Conservation (phyloP, 257 asterid species). For the Lantana camara region DNA sequence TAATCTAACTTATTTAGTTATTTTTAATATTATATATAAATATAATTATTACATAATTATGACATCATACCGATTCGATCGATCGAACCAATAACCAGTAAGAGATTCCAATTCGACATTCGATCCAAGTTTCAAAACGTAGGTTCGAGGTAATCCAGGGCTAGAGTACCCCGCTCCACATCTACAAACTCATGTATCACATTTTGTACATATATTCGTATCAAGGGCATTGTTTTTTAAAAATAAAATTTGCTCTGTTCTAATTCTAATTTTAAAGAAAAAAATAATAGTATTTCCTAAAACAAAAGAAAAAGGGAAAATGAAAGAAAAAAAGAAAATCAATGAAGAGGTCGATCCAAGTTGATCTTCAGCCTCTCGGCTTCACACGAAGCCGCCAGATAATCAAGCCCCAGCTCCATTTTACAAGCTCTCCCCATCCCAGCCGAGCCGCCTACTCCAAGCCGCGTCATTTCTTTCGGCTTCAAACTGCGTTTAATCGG, state of each 20-base stretch:
- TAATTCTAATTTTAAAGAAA: no score
- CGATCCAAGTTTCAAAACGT: no score
- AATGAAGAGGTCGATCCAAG: conserved; percentile 31
- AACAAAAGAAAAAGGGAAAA: not conserved
- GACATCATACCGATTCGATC: no score
- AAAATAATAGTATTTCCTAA: no score
- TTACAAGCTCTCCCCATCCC: conserved; percentile 35
- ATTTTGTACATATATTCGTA: conserved; percentile 26
- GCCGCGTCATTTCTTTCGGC: no score
- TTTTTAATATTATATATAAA: no score
- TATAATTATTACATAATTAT: no score
- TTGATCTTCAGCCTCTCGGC: conserved; percentile 17
- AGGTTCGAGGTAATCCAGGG: no score
- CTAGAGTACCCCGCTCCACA: not conserved
- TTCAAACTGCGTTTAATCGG: conserved; percentile 35
- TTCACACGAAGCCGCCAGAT: conserved; percentile 29
- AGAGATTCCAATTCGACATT: no score
- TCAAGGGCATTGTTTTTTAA: not conserved
- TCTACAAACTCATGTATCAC: not conserved
- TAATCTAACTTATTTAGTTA: no score
- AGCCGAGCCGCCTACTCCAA: conserved; percentile 16
- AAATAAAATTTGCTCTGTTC: not conserved
- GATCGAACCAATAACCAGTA: no score
- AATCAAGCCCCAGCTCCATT: conserved; percentile 64
- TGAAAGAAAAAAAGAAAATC: not conserved